A percentile compares a stretch with the other conserved stretches of the same genome.
phyloP scores from a whole-genome alignment of 2,329 filamentous ascomycete species.

The Aspergillus sp. region DNA sequence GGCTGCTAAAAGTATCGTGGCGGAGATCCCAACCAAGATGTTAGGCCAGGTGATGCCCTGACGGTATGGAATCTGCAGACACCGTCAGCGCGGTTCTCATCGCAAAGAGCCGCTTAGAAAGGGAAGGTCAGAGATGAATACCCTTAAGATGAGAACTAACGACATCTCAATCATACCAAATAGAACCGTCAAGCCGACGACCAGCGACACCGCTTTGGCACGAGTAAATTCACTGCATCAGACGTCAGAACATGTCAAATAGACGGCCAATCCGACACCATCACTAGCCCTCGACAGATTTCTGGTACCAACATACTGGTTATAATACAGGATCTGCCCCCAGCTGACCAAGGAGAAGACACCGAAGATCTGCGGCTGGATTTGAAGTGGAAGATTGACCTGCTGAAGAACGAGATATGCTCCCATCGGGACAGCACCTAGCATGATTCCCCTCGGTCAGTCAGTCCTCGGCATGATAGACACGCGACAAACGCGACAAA shows the following conservation, averaged over 20 bases:
- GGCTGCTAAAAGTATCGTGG: constrained; percentile 55
- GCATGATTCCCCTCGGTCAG: neutral
- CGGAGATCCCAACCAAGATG: constrained; percentile 57
- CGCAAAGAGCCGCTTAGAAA: neutral
- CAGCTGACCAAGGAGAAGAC: constrained; percentile 51
- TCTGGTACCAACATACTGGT: constrained; percentile 37
- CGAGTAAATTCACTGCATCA: constrained; percentile 35
- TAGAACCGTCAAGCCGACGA: constrained; percentile 38
- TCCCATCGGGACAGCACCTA: constrained; percentile 50
- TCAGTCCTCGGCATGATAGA: neutral
- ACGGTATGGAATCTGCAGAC: constrained; percentile 52
- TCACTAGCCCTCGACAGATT: no score
- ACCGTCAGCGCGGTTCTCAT: neutral
- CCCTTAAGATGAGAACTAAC: constrained; percentile 58
- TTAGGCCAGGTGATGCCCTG: constrained; percentile 56
- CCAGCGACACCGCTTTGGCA: constrained; percentile 48
- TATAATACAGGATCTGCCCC: constrained; percentile 55
- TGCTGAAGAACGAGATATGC: constrained; percentile 55
- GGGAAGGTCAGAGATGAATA: constrained; percentile 27
- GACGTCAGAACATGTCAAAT: constrained; percentile 6
- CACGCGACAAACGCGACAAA: neutral
- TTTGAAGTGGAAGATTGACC: constrained; percentile 55
- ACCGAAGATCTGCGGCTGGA: constrained; percentile 56
- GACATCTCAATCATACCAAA: constrained; percentile 57
- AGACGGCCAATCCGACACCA: neutral